Conservation (phyloP, 805 yeast species). For the Blastobotrys chiropterorum region DNA sequence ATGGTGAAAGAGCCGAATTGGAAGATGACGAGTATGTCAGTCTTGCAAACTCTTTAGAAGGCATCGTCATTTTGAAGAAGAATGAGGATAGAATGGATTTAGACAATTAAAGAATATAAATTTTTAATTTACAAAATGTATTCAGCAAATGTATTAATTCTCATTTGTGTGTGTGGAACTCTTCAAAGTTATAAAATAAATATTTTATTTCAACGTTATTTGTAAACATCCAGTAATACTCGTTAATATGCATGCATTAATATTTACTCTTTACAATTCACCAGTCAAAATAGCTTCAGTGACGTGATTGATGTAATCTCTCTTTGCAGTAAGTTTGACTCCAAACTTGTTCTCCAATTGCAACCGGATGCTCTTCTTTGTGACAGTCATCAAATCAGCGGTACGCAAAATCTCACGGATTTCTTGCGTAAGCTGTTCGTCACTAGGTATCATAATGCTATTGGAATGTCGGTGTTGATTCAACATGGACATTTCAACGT, state of each 20-base stretch:
- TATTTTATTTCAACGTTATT: background rate
- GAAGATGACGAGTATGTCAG: constrained; percentile 92
- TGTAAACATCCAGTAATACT: background rate
- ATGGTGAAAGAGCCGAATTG: constrained; percentile 94
- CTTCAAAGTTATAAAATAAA: too few species aligned
- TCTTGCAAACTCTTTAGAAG: constrained; percentile 77
- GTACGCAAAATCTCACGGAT: constrained; percentile 32
- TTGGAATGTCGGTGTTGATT: background rate
- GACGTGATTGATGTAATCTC: constrained; percentile 35
- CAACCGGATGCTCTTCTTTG: constrained; percentile 33
- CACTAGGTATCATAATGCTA: constrained; percentile 27
- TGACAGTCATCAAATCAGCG: constrained; percentile 34
- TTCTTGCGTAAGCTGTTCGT: constrained; percentile 32
- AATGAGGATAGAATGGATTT: constrained; percentile 55
- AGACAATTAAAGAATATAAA: constrained; percentile 10
- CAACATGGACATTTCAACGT: constrained; percentile 21
- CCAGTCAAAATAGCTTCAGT: constrained; percentile 36
- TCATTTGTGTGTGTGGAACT: too few species aligned
- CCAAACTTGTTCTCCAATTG: constrained; percentile 34
- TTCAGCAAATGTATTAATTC: background rate
- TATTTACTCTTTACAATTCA: constrained; percentile 24
- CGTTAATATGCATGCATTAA: background rate
- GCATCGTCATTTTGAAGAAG: constrained; percentile 86
- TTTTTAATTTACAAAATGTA: background rate
- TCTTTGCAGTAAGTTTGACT: constrained; percentile 27